phyloP scores from a whole-genome alignment of 345 rosid genomes.

The Viola odorata region DNA sequence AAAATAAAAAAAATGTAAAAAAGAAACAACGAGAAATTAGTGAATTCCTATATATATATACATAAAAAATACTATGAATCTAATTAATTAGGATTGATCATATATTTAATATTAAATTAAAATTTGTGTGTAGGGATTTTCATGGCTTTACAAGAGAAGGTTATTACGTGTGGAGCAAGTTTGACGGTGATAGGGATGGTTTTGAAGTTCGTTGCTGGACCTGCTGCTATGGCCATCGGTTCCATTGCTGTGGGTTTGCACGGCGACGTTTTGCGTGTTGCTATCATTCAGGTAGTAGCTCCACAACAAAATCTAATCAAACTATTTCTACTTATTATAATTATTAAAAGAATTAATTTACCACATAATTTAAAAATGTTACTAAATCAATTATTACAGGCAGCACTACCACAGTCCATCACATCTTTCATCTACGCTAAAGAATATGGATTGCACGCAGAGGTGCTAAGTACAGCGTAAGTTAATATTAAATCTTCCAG shows the following conservation, averaged over 20 bases:
- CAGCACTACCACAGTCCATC: constrained; percentile 73
- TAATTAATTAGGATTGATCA: background rate
- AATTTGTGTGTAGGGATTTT: constrained; percentile 54
- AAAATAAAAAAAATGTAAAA: too few relatives aligned
- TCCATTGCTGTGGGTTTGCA: constrained; percentile 56
- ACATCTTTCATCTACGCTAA: constrained; percentile 70
- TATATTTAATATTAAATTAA: too few relatives aligned
- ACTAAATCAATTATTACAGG: constrained; percentile 30
- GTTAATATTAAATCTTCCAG: constrained; percentile 11
- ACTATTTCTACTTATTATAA: background rate
- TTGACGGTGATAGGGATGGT: constrained; percentile 52
- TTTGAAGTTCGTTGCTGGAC: constrained; percentile 61
- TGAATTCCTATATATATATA: too few relatives aligned
- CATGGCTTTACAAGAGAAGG: constrained; percentile 72
- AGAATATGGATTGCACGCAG: constrained; percentile 71
- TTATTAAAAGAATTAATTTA: too few relatives aligned
- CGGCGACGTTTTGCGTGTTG: constrained; percentile 64
- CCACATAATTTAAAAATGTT: background rate
- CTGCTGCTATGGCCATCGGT: constrained; percentile 70
- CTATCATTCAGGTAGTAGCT: constrained; percentile 55
- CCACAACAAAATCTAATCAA: too few relatives aligned
- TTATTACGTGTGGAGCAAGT: constrained; percentile 65
- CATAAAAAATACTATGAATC: background rate
- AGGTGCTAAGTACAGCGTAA: constrained; percentile 83
- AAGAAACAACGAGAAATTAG: too few relatives aligned